Evolutionary conservation across 352 stramenopile species (phyloP).

Genomic region (Globisporangium cystogenes): DNA sequence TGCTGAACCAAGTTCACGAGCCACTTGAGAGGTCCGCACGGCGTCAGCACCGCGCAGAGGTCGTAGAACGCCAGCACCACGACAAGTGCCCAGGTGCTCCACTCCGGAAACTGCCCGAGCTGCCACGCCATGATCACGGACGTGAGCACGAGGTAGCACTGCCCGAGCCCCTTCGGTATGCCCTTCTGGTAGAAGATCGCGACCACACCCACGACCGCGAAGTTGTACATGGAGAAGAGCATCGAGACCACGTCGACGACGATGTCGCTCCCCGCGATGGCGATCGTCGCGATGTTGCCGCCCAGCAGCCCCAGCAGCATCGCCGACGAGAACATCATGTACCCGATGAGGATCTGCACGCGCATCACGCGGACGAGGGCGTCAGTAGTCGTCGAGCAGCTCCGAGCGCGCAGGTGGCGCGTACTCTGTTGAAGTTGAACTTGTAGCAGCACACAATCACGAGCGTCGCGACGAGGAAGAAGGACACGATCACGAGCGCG

Average conservation of each 20-base stretch:
- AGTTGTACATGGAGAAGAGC: slow-evolving; percentile 89
- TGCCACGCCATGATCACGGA: slow-evolving; percentile 98
- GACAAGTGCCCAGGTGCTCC: slow-evolving; percentile 89
- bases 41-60: slow-evolving; percentile 98
- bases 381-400: background rate
- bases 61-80: slow-evolving; percentile 98
- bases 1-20: slow-evolving; percentile 94
- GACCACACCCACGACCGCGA: slow-evolving; percentile 86
- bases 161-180: slow-evolving; percentile 77
- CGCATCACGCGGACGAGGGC: background rate
- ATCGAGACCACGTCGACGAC: slow-evolving; percentile 60
- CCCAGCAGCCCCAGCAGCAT: slow-evolving; percentile 84
- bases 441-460: slow-evolving; percentile 91
- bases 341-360: slow-evolving; percentile 68
- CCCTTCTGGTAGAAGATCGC: slow-evolving; percentile 90
- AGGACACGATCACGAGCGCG: slow-evolving; percentile 85
- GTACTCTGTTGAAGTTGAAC: slow-evolving; percentile 81
- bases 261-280: slow-evolving; percentile 52
- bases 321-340: slow-evolving; percentile 89
- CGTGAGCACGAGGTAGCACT: slow-evolving; percentile 94
- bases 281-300: slow-evolving; percentile 78
- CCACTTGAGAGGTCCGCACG: slow-evolving; percentile 96
- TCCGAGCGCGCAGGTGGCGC: background rate
- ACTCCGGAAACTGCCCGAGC: slow-evolving; percentile 95
- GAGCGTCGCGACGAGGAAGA: slow-evolving; percentile 88